Conservation (phyloP, 2,329 filamentous ascomycete genomes). For the Sphaceloma murrayae region DNA sequence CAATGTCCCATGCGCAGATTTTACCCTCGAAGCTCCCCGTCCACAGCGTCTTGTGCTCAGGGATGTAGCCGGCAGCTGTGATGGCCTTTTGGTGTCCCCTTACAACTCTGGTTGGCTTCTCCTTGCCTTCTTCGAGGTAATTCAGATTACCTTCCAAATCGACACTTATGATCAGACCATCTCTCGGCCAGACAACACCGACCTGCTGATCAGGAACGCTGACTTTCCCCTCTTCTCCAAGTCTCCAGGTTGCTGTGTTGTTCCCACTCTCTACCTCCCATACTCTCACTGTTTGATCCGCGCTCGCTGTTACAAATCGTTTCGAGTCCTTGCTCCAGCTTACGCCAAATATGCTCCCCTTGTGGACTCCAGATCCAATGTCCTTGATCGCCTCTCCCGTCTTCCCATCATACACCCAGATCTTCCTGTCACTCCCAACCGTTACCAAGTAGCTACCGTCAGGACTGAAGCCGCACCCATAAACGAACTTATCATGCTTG, state of each 20-base stretch:
- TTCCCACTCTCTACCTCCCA: conserved; percentile 82
- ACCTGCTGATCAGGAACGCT: conserved; percentile 82
- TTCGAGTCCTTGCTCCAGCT: conserved; percentile 84
- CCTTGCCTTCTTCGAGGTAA: conserved; percentile 69
- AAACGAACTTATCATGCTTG: conserved; percentile 80
- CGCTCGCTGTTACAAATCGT: conserved; percentile 80
- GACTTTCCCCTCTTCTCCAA: conserved; percentile 63
- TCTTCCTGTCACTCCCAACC: conserved; percentile 83
- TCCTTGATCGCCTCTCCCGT: conserved; percentile 72
- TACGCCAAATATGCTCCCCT: conserved; percentile 83
- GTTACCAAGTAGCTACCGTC: conserved; percentile 75
- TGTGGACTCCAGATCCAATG: conserved; percentile 77
- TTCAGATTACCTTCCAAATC: conserved; percentile 83
- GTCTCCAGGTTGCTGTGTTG: conserved; percentile 69
- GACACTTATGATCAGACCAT: conserved; percentile 82
- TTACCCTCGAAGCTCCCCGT: conserved; percentile 90
- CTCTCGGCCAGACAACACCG: conserved; percentile 82
- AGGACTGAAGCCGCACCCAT: conserved; percentile 79
- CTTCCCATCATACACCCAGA: conserved; percentile 94
- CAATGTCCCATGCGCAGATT: conserved; percentile 73
- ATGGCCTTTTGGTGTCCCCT: conserved; percentile 88
- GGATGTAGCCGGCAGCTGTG: conserved; percentile 59
- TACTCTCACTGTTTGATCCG: conserved; percentile 86
- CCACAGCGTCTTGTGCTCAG: conserved; percentile 56
- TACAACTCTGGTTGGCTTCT: conserved; percentile 60